These are phyloP conservation scores for Zygnema circumcarinatum DNA, from an alignment of 139 green algal genomes.

Conservation along the genomic window DNA sequence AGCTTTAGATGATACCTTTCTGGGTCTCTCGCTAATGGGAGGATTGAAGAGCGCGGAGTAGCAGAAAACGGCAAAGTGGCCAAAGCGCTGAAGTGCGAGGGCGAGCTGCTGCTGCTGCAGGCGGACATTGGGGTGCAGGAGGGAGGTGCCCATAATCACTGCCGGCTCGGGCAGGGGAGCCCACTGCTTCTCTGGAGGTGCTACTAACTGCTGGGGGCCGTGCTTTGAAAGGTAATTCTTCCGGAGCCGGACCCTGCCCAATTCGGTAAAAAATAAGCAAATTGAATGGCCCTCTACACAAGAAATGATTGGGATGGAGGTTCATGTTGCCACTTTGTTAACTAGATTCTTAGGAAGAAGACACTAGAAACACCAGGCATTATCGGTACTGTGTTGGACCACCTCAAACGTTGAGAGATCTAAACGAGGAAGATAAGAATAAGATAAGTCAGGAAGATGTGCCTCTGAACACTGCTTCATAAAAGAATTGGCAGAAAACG, in stretches of 20 bases:
- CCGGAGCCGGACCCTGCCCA: neutral
- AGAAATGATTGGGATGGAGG: no score
- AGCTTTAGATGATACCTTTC: no score
- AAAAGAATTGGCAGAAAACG: neutral
- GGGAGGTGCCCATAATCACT: conserved; percentile 29
- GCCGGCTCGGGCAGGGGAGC: conserved; percentile 14
- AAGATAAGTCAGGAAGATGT: no score
- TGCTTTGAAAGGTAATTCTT: conserved; percentile 9
- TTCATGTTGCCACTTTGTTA: no score
- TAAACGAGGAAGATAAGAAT: no score
- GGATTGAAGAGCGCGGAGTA: conserved; percentile 29
- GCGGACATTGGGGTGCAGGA: neutral
- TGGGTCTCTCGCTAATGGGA: neutral
- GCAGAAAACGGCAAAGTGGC: conserved; percentile 49
- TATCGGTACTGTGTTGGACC: no score
- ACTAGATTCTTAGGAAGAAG: no score
- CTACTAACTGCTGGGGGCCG: neutral
- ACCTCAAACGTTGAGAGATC: no score
- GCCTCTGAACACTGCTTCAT: no score
- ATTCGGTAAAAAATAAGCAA: no score
- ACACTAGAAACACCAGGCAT: no score
- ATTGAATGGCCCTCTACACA: no score
- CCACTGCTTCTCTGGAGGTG: conserved; percentile 11
- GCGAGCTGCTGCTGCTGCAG: conserved; percentile 33
- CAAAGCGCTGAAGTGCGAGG: conserved; percentile 35